These are phyloP conservation scores for Schizosaccharomyces octosporus DNA, from an alignment of 805 yeast genomes.

Conservation along the genomic window DNA sequence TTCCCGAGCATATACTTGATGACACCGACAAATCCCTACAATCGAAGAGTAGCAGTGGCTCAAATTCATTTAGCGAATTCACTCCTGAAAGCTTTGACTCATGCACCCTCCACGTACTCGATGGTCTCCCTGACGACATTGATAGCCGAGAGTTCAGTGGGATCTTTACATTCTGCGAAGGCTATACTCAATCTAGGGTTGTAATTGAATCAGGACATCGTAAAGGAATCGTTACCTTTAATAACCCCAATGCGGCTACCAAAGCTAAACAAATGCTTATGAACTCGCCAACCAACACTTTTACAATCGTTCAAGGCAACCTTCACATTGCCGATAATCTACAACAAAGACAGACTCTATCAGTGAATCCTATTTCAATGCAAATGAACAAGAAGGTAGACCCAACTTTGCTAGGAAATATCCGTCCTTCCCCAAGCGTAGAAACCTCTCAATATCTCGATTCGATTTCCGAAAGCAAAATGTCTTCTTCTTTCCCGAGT, in stretches of 20 bases:
- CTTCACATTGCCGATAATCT: background rate
- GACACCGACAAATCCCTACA: background rate
- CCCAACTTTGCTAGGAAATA: too few relatives aligned
- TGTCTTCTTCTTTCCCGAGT: background rate
- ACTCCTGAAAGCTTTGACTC: background rate
- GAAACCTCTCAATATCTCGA: too few relatives aligned
- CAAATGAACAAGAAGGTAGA: too few relatives aligned
- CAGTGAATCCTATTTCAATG: too few relatives aligned
- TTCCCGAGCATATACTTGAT: background rate
- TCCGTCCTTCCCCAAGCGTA: too few relatives aligned
- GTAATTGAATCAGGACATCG: background rate
- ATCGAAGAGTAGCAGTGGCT: background rate
- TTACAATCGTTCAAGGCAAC: background rate
- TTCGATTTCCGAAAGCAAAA: background rate
- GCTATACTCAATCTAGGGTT: background rate
- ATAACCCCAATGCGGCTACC: background rate
- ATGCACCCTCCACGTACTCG: background rate
- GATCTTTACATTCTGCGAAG: background rate
- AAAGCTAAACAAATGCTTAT: background rate
- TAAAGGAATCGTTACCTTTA: background rate
- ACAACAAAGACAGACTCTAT: too few relatives aligned
- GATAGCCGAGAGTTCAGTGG: background rate
- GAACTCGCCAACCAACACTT: background rate
- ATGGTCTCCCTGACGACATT: background rate
- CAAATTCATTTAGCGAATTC: background rate